phyloP scores from a whole-genome alignment of 768 basidiomycete species.

The Atractiella rhizophila region DNA sequence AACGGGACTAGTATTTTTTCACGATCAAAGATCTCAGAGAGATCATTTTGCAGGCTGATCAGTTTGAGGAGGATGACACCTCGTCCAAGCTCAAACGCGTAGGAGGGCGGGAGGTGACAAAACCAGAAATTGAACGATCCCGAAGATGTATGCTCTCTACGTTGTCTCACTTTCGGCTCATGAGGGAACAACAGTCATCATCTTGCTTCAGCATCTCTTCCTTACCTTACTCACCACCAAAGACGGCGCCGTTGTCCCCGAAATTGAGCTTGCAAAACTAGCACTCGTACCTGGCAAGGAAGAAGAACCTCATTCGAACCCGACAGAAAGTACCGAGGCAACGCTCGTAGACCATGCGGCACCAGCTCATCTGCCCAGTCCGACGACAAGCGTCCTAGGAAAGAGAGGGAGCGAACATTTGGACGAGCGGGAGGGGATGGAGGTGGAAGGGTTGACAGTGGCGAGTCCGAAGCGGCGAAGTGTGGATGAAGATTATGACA shows the following conservation, averaged over 20 bases:
- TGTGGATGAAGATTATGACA: neutral
- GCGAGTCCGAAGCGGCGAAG: neutral
- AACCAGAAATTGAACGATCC: constrained; percentile 55
- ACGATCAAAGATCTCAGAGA: constrained; percentile 75
- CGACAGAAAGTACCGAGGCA: neutral
- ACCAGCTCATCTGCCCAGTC: neutral
- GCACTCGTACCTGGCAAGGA: constrained; percentile 73
- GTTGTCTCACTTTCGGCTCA: neutral
- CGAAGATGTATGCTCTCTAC: constrained; percentile 39
- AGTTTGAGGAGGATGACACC: constrained; percentile 17
- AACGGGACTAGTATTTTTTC: constrained; percentile 52
- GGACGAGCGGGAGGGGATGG: neutral
- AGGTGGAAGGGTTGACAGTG: neutral
- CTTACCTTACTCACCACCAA: constrained; percentile 43
- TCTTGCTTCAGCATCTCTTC: constrained; percentile 54
- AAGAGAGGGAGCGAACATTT: constrained; percentile 11
- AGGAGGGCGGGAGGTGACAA: constrained; percentile 57
- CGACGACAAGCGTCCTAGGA: constrained; percentile 8
- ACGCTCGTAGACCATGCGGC: neutral
- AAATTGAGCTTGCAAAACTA: constrained; percentile 64
- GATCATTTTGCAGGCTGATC: constrained; percentile 40
- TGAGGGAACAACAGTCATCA: constrained; percentile 34
- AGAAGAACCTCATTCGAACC: constrained; percentile 30
- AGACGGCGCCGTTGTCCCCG: constrained; percentile 47
- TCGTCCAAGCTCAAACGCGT: constrained; percentile 50